Conservation (phyloP, 2,329 filamentous ascomycete species). For the Ascosphaera aggregata region DNA sequence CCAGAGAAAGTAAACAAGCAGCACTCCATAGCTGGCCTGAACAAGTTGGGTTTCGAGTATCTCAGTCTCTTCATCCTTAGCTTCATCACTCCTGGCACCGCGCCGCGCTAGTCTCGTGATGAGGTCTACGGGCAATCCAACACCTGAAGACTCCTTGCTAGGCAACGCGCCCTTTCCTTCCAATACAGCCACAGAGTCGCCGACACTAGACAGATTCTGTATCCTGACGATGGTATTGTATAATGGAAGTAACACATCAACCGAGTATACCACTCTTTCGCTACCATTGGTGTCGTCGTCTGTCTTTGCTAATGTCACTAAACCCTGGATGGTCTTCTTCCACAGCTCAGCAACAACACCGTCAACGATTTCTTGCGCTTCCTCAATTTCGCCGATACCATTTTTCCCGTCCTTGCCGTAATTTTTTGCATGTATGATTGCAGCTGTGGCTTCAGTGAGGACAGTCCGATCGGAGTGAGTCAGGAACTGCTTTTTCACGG, state of each 20-base stretch:
- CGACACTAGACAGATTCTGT: slow-evolving; percentile 55
- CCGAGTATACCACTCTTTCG: slow-evolving; percentile 26
- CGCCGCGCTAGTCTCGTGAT: slow-evolving; percentile 51
- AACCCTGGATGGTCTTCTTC: slow-evolving; percentile 56
- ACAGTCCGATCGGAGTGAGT: slow-evolving; percentile 77
- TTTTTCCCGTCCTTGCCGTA: slow-evolving; percentile 78
- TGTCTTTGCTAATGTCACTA: slow-evolving; percentile 47
- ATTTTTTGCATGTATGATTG: slow-evolving; percentile 62
- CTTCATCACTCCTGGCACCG: slow-evolving; percentile 36
- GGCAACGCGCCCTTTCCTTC: slow-evolving; percentile 28
- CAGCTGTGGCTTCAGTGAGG: slow-evolving; percentile 57
- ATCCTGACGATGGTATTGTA: slow-evolving; percentile 56
- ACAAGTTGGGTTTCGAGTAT: slow-evolving; percentile 60
- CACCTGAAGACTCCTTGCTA: slow-evolving; percentile 16
- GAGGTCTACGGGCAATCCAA: slow-evolving; percentile 33
- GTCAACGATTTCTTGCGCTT: slow-evolving; percentile 67
- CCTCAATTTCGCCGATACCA: slow-evolving; percentile 63
- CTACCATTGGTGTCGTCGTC: slow-evolving; percentile 17
- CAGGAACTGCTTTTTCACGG: slow-evolving; percentile 83
- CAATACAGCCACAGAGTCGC: slow-evolving; percentile 51
- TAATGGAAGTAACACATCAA: slow-evolving; percentile 42
- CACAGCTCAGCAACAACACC: slow-evolving; percentile 60
- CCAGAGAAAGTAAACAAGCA: slow-evolving; percentile 92
- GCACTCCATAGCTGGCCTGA: slow-evolving; percentile 48
- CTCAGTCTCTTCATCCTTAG: slow-evolving; percentile 46